Percentiles rank a stretch among this genome's conserved stretches.
These are phyloP conservation scores for Forsythia suspensa DNA, from an alignment of 257 asterid species.

Conservation along the genomic window DNA sequence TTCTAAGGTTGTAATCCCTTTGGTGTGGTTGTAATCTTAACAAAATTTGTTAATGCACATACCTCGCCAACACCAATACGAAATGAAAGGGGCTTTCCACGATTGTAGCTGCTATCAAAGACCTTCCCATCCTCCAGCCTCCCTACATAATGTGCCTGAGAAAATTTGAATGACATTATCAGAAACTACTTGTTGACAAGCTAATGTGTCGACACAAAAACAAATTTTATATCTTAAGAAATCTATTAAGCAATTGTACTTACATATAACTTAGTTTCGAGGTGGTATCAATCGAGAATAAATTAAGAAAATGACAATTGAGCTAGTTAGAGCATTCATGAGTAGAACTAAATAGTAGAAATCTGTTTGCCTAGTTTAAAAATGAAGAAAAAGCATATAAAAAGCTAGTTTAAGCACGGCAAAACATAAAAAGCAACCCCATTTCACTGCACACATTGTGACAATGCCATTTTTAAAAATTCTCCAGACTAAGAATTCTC, in stretches of 20 bases:
- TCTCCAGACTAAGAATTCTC: not conserved
- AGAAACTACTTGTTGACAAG: not conserved
- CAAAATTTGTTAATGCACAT: slow-evolving; percentile 1
- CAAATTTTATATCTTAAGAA: not conserved
- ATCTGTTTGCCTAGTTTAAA: too few species aligned
- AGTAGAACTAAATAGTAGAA: too few species aligned
- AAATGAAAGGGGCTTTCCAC: slow-evolving; percentile 93
- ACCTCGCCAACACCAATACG: slow-evolving; percentile 96
- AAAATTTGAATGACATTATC: not conserved
- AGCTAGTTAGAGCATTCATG: too few species aligned
- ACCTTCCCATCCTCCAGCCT: slow-evolving; percentile 76
- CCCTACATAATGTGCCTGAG: slow-evolving; percentile 88
- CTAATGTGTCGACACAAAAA: not conserved
- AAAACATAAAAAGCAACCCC: not conserved
- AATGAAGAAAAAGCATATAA: too few species aligned
- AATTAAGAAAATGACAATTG: too few species aligned
- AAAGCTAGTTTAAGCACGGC: not conserved
- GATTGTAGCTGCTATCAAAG: slow-evolving; percentile 87
- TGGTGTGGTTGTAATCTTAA: too few species aligned
- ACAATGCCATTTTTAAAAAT: not conserved
- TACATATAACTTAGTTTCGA: too few species aligned
- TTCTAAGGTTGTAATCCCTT: too few species aligned
- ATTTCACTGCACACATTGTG: not conserved
- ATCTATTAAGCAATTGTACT: not conserved
- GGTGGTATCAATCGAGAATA: too few species aligned